Conservation (phyloP, 225 moss, liverwort and hornwort species). For the Bryoerythrophyllum caledonicum region DNA sequence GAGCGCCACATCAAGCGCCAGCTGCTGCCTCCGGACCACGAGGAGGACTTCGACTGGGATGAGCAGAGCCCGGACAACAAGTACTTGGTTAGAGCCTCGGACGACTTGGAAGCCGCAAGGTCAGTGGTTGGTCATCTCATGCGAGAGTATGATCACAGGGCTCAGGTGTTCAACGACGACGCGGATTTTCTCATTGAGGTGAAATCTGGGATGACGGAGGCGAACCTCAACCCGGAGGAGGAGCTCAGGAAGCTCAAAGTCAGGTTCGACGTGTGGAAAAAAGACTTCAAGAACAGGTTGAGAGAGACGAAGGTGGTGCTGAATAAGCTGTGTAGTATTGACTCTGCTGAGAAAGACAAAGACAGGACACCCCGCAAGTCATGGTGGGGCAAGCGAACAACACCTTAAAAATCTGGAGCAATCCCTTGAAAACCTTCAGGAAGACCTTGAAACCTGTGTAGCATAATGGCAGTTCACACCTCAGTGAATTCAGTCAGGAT, state of each 20-base stretch:
- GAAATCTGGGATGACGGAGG: conserved; percentile 75
- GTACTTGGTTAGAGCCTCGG: conserved; percentile 47
- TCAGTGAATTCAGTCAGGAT: conserved; percentile 7
- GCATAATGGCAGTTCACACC: conserved; percentile 7
- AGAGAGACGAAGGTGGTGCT: conserved; percentile 76
- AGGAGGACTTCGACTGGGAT: conserved; percentile 70
- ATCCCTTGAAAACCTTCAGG: too few relatives aligned
- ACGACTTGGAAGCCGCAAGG: conserved; percentile 71
- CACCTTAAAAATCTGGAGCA: conserved; percentile 20
- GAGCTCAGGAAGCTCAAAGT: conserved; percentile 73
- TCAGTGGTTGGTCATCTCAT: conserved; percentile 74
- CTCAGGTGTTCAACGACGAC: conserved; percentile 82
- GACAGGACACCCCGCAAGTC: conserved; percentile 59
- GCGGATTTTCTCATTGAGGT: conserved; percentile 82
- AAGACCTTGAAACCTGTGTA: background rate
- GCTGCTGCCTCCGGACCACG: conserved; percentile 60
- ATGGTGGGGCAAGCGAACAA: conserved; percentile 75
- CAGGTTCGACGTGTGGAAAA: conserved; percentile 84
- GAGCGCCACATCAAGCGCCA: conserved; percentile 43
- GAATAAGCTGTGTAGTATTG: conserved; percentile 63
- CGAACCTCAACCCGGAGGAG: conserved; percentile 75
- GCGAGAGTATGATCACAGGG: conserved; percentile 78
- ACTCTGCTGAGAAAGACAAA: conserved; percentile 55
- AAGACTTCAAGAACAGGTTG: conserved; percentile 74
- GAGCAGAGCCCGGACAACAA: conserved; percentile 74